Evolutionary conservation across 495 filamentous ascomycete genomes (phyloP).

Genomic region (Lasiosphaeria miniovina): DNA sequence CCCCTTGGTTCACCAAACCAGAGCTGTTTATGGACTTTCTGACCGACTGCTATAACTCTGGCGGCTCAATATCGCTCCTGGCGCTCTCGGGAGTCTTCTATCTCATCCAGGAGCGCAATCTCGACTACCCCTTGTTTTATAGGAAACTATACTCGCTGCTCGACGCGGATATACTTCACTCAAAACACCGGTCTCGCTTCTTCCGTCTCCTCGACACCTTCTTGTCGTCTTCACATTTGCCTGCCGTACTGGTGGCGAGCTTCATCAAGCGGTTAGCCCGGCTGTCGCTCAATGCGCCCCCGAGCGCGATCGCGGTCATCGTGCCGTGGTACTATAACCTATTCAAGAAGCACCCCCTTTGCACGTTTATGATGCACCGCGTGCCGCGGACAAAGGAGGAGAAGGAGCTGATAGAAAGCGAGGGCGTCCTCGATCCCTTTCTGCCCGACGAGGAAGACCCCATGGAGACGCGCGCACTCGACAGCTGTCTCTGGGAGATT

Average conservation of each 20-base stretch:
- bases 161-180: slow-evolving; percentile 81
- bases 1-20: slow-evolving; percentile 80
- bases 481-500: slow-evolving; percentile 94
- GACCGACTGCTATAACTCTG: slow-evolving; percentile 83
- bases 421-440: slow-evolving; percentile 80
- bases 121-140: slow-evolving; percentile 96
- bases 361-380: slow-evolving; percentile 94
- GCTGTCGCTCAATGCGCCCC: slow-evolving; percentile 78
- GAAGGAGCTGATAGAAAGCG: slow-evolving; percentile 54
- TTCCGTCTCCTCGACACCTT: slow-evolving; percentile 92
- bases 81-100: slow-evolving; percentile 94
- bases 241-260: slow-evolving; percentile 82
- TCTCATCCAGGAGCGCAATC: slow-evolving; percentile 85
- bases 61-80: slow-evolving; percentile 80
- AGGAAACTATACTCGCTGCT: slow-evolving; percentile 88
- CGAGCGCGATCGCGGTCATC: slow-evolving; percentile 79
- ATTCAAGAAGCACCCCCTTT: slow-evolving; percentile 82
- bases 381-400: slow-evolving; percentile 56
- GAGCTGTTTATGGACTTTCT: slow-evolving; percentile 97
- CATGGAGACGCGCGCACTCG: slow-evolving; percentile 78
- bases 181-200: slow-evolving; percentile 88
- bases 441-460: slow-evolving; percentile 72
- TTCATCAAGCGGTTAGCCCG: slow-evolving; percentile 92
- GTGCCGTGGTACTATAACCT: slow-evolving; percentile 96
- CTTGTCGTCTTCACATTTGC: slow-evolving; percentile 88